Percentiles rank a stretch among this genome's conserved stretches.
These are phyloP conservation scores for Vigna angularis DNA, from an alignment of 306 rosid genomes.

Conservation along the genomic window DNA sequence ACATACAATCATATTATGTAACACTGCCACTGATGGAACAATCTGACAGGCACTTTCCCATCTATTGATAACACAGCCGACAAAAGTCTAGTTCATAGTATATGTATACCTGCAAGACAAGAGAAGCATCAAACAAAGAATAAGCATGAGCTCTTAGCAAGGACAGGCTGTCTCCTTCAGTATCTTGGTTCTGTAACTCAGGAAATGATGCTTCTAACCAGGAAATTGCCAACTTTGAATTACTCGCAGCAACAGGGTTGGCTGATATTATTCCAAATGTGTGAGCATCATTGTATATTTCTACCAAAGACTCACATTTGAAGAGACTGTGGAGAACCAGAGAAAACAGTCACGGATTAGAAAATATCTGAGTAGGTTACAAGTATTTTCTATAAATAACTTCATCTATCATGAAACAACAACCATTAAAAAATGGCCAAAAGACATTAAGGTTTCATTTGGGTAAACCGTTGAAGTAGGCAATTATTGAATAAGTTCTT, in stretches of 20 bases:
- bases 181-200: constrained; percentile 59
- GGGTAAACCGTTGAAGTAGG: background rate
- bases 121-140: constrained; percentile 88
- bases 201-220: constrained; percentile 97
- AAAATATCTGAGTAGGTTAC: constrained; percentile 38
- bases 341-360: constrained; percentile 38
- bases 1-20: constrained; percentile 22
- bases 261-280: constrained; percentile 77
- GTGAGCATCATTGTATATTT: constrained; percentile 82
- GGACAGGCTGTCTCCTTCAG: constrained; percentile 60
- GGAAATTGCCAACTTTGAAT: constrained; percentile 83
- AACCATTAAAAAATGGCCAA: constrained; percentile 13
- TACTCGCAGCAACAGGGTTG: constrained; percentile 67
- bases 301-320: constrained; percentile 78
- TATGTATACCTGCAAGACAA: constrained; percentile 78
- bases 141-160: constrained; percentile 68
- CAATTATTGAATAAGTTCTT: background rate
- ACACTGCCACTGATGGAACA: constrained; percentile 33
- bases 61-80: constrained; percentile 33
- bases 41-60: constrained; percentile 28
- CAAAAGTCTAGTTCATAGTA: constrained; percentile 30
- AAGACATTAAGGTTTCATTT: constrained; percentile 1
- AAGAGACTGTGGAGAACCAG: constrained; percentile 64
- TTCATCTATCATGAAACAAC: constrained; percentile 13
- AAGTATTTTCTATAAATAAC: constrained; percentile 28